These are phyloP conservation scores for Coniochaeta hoffmannii DNA, from an alignment of 2,329 filamentous ascomycete species.

Conservation along the genomic window DNA sequence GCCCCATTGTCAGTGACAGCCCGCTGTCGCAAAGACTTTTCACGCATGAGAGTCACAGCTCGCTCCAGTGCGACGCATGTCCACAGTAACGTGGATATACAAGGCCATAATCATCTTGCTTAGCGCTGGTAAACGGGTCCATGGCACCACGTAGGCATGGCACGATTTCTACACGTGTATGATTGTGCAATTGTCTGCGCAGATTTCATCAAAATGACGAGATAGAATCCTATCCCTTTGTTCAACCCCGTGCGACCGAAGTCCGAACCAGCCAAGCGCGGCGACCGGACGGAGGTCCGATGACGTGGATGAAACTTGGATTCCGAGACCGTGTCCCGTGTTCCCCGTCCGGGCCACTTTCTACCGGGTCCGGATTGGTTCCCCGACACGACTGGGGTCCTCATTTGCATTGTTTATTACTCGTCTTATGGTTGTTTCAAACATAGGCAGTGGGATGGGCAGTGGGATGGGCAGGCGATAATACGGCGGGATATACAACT, in stretches of 20 bases:
- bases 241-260: not conserved
- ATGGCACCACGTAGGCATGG: not conserved
- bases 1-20: no score
- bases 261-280: not conserved
- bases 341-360: not conserved
- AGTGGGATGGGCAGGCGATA: not conserved
- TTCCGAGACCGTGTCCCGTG: not conserved
- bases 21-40: no score
- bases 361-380: not conserved
- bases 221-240: not conserved
- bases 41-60: not conserved
- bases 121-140: not conserved
- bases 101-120: not conserved
- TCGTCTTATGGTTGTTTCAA: not conserved
- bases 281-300: not conserved
- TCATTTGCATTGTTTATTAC: not conserved
- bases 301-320: not conserved
- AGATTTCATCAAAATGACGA: not conserved
- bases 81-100: not conserved
- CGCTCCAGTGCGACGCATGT: not conserved
- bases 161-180: not conserved
- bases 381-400: not conserved
- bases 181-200: not conserved
- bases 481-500: no score
- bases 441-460: not conserved